Evolutionary conservation across 2,329 filamentous ascomycete species (phyloP), one percentile per base, ranked within the genome.

Genomic region (Phyllosticta citrichinensis): DNA sequence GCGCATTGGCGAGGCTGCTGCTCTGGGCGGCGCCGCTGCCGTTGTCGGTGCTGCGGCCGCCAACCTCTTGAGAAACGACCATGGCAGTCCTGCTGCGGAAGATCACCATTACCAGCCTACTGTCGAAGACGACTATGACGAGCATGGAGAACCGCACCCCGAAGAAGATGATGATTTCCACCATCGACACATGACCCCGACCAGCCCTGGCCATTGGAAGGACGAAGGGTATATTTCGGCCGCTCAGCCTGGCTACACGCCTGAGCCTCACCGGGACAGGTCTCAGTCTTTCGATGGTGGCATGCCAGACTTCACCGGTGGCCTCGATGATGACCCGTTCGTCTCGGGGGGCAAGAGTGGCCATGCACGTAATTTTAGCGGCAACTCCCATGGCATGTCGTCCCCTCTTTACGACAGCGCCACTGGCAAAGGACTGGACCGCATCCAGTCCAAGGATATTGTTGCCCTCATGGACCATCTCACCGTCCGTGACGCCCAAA

Each of bases 381-480:
- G 90, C 56, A 87, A 96, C 77, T 97, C 93, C 8, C 91, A 97
- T 69, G 93, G 92, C 54, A 91, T 97, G 83, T 82, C 81, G 3
- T 94, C 91, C 30, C 92, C 93, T 2, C 80, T 97, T 20, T 97
- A 96, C 69, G 94, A 99, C 71, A 86, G 89, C 62, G 83, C 92
- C 3, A 96, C 89, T 1, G 93, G 93, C 58, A 86, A 85, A 64
- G 92, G 91, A 35, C 88, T 96, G 58, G 92, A 97, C 66, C 83
- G 87, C 55, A 97, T 99, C 57, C 88, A 97, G 72, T 96, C 91
- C 54, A 94, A 95, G 76, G 94, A 99, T 70, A 95, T 99, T 68
- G 88, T 99, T 65, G 91, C 93, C 24, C 79, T 99, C 63, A 99
- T 99, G 94, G 93, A 99, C 71, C 94, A 99, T 74, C 86, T 99